phyloP scores from a whole-genome alignment of 1,284 basidiomycete genomes.

The Leccinum subrobustum region DNA sequence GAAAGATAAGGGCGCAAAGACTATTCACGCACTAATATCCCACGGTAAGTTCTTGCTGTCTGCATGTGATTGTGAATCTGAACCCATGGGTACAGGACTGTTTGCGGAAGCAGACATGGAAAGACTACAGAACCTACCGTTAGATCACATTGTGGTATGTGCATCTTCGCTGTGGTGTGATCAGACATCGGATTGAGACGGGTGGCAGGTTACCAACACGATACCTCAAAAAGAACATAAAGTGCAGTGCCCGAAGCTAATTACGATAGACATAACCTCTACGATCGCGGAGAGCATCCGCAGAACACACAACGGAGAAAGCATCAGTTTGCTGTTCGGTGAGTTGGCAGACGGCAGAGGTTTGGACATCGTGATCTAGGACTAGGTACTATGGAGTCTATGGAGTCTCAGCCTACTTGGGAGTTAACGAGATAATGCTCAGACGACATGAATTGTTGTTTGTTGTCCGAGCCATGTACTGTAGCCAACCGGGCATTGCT shows the following conservation, averaged over 20 bases:
- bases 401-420: background rate
- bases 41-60: slow-evolving; percentile 63
- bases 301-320: slow-evolving; percentile 95
- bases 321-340: slow-evolving; percentile 79
- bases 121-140: slow-evolving; percentile 73
- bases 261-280: slow-evolving; percentile 83
- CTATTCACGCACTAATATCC: slow-evolving; percentile 87
- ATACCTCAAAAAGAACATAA: slow-evolving; percentile 66
- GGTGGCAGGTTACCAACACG: slow-evolving; percentile 69
- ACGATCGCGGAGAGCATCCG: slow-evolving; percentile 96
- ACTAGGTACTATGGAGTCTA: background rate
- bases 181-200: background rate
- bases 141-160: slow-evolving; percentile 88
- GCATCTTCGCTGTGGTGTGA: slow-evolving; percentile 21
- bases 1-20: slow-evolving; percentile 84
- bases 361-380: slow-evolving; percentile 38
- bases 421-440: background rate
- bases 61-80: slow-evolving; percentile 2
- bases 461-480: no score
- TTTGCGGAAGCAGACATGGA: slow-evolving; percentile 85
- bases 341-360: slow-evolving; percentile 63
- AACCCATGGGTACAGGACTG: slow-evolving; percentile 54
- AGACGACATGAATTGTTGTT: background rate
- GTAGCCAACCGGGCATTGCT: no score
- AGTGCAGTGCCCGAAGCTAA: slow-evolving; percentile 57